Conservation (phyloP, 257 asterid species). For the Prunella vulgaris region DNA sequence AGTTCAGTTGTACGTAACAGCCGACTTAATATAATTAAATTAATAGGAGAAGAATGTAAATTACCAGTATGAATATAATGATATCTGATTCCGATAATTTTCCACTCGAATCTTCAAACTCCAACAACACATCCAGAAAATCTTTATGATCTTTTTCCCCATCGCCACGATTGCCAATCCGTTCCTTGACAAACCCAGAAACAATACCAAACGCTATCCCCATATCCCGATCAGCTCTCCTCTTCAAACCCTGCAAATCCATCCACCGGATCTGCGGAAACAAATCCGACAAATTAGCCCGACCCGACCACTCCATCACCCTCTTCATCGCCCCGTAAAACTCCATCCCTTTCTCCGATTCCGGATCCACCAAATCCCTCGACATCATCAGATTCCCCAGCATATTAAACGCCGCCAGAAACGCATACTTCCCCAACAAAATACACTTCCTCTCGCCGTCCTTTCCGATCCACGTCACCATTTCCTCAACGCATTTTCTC, state of each 20-base stretch:
- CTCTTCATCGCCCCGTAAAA: conserved; percentile 40
- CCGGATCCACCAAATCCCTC: conserved; percentile 41
- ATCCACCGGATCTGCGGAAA: conserved; percentile 42
- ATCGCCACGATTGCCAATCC: conserved; percentile 12
- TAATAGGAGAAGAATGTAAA: too few relatives aligned
- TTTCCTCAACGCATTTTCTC: conserved; percentile 32
- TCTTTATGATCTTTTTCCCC: conserved; percentile 25
- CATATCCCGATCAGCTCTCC: conserved; percentile 29
- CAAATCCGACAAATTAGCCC: conserved; percentile 44
- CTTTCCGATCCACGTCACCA: conserved; percentile 39
- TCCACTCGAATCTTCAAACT: conserved; percentile 38
- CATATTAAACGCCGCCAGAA: conserved; percentile 48
- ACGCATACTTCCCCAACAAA: conserved; percentile 31
- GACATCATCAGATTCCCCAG: conserved; percentile 52
- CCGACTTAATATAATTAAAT: too few relatives aligned
- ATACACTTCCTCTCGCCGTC: conserved; percentile 6
- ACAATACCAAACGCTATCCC: conserved; percentile 32
- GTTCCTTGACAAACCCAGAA: conserved; percentile 37
- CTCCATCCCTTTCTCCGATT: conserved; percentile 33
- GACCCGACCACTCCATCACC: conserved; percentile 34
- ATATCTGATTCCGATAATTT: conserved; percentile 42
- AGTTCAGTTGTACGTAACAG: too few relatives aligned
- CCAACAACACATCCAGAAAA: conserved; percentile 52
- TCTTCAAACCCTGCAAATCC: conserved; percentile 45
- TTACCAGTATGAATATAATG: conserved; percentile 46